Evolutionary conservation across 306 rosid species (phyloP).

Genomic region (Pterocarpus macrocarpus): DNA sequence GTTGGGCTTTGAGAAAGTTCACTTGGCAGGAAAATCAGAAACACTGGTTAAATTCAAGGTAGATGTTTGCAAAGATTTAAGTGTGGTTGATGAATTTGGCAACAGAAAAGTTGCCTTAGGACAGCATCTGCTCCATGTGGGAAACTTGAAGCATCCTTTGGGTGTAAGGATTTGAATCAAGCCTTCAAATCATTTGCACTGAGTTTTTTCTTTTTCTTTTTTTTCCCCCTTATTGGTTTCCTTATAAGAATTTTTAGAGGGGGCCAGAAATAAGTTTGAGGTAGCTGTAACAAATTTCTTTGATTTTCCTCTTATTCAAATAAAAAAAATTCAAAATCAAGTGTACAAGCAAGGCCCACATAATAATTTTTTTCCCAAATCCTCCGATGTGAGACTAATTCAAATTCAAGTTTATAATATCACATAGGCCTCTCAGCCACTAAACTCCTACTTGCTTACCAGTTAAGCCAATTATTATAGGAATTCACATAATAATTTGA

Average conservation of each 20-base stretch:
- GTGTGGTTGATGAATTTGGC: constrained; percentile 88
- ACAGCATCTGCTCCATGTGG: constrained; percentile 79
- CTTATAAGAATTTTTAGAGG: constrained; percentile 25
- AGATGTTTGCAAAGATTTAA: constrained; percentile 88
- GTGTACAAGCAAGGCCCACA: neutral
- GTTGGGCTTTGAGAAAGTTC: constrained; percentile 79
- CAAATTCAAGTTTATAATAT: too few species aligned
- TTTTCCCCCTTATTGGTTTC: constrained; percentile 19
- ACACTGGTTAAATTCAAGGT: constrained; percentile 72
- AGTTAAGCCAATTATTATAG: too few species aligned
- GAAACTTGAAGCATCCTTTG: constrained; percentile 76
- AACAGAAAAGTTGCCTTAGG: constrained; percentile 84
- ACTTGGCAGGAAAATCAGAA: constrained; percentile 57
- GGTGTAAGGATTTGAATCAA: constrained; percentile 71
- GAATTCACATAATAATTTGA: too few species aligned
- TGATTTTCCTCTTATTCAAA: constrained; percentile 33
- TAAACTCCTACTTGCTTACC: too few species aligned
- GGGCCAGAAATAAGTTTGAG: constrained; percentile 27
- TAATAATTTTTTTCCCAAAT: too few species aligned
- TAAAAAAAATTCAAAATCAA: neutral
- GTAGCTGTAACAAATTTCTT: constrained; percentile 45
- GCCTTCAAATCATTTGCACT: constrained; percentile 50
- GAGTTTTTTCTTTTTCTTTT: neutral
- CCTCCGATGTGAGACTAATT: too few species aligned
- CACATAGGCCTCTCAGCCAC: too few species aligned